Percentiles rank a stretch among this genome's conserved stretches.
These are phyloP conservation scores for Ustilago vetiveriae DNA, from an alignment of 1,284 basidiomycete genomes.

Conservation along the genomic window DNA sequence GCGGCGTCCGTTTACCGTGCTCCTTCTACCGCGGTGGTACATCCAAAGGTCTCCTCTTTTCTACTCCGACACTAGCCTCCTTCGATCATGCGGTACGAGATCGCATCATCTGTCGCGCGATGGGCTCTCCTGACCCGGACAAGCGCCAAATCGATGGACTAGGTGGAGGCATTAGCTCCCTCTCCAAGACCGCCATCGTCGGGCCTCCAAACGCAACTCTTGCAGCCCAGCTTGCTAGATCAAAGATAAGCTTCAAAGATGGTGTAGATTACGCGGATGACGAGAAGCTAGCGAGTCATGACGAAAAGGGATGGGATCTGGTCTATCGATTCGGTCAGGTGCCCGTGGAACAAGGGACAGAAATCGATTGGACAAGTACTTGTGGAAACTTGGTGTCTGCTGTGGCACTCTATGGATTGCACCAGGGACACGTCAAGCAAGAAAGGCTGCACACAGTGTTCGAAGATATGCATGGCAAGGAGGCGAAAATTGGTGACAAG, in stretches of 20 bases:
- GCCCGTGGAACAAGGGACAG: constrained; percentile 37
- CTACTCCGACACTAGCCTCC: constrained; percentile 69
- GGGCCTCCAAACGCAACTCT: constrained; percentile 34
- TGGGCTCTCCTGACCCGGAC: constrained; percentile 84
- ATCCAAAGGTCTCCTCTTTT: constrained; percentile 79
- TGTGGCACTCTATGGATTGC: constrained; percentile 54
- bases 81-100: constrained; percentile 66
- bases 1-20: constrained; percentile 15
- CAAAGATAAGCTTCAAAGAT: constrained; percentile 13
- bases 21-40: constrained; percentile 74
- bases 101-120: constrained; percentile 73
- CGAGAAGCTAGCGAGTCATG: constrained; percentile 12
- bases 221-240: neutral
- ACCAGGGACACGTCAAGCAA: constrained; percentile 29
- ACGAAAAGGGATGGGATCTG: constrained; percentile 51
- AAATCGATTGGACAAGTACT: constrained; percentile 62
- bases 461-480: neutral
- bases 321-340: constrained; percentile 66
- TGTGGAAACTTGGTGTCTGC: constrained; percentile 65
- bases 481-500: neutral
- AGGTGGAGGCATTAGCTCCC: constrained; percentile 80
- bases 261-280: constrained; percentile 52
- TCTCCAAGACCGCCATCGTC: constrained; percentile 82
- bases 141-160: constrained; percentile 78
- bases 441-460: constrained; percentile 16